phyloP scores from a whole-genome alignment of 1,284 basidiomycete species.

The Entoloma clypeatum region DNA sequence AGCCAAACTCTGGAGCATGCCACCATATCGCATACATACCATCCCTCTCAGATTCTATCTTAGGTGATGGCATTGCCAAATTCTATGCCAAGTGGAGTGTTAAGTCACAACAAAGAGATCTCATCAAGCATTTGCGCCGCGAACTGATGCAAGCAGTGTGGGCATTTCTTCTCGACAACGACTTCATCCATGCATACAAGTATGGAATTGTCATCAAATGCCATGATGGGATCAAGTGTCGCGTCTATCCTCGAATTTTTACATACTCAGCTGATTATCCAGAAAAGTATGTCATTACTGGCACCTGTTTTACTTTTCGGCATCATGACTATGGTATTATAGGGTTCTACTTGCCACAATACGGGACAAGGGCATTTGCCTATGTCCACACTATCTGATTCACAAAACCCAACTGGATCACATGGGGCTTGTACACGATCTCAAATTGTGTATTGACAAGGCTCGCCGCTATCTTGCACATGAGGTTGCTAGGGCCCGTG shows the following conservation, averaged over 20 bases:
- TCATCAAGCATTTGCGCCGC: slow-evolving; percentile 22
- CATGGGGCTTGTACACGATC: slow-evolving; percentile 6
- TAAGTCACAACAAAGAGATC: slow-evolving; percentile 8
- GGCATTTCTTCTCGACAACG: slow-evolving; percentile 17
- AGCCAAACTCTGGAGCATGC: slow-evolving; percentile 19
- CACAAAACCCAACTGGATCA: slow-evolving; percentile 16
- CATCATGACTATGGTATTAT: not conserved
- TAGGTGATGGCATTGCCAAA: no score
- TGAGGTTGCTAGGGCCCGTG: not conserved
- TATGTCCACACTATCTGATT: slow-evolving; percentile 33
- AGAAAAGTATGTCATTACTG: slow-evolving; percentile 16
- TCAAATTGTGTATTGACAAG: not conserved
- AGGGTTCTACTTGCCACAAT: slow-evolving; percentile 35
- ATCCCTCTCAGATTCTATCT: no score
- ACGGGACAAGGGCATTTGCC: slow-evolving; percentile 26
- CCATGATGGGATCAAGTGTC: slow-evolving; percentile 22
- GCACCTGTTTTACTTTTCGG: not conserved
- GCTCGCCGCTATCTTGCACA: slow-evolving; percentile 1
- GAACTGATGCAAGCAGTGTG: slow-evolving; percentile 26
- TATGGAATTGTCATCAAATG: slow-evolving; percentile 24
- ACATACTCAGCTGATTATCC: slow-evolving; percentile 35
- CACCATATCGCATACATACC: slow-evolving; percentile 32
- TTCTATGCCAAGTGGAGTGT: slow-evolving; percentile 24
- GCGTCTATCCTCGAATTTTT: slow-evolving; percentile 26
- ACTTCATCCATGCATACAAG: slow-evolving; percentile 18